These are phyloP conservation scores for Penicillium italicum DNA, from an alignment of 2,329 filamentous ascomycete species.

Conservation along the genomic window DNA sequence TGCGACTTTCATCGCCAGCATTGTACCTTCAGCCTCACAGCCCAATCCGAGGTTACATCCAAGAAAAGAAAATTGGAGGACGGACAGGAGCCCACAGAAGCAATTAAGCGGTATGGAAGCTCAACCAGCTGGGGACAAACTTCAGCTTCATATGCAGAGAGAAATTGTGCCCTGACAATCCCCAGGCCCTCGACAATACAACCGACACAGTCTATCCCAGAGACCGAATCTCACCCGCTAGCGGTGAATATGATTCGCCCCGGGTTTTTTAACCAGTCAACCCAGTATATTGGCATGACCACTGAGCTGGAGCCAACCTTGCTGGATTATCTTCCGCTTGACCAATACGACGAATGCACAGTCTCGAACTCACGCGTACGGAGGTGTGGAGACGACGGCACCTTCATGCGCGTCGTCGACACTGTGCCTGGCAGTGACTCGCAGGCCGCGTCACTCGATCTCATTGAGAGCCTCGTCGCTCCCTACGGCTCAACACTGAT, in stretches of 20 bases:
- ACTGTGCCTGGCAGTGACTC: constrained; percentile 30
- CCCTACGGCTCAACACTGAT: constrained; percentile 44
- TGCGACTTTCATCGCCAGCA: constrained; percentile 46
- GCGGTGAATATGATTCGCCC: constrained; percentile 28
- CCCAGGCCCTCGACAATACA: constrained; percentile 29
- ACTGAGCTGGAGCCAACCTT: constrained; percentile 43
- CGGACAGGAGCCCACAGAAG: constrained; percentile 25
- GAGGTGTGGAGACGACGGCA: constrained; percentile 38
- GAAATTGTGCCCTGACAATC: constrained; percentile 2
- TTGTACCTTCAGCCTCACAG: constrained; percentile 40
- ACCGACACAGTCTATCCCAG: not conserved
- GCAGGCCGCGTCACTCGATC: constrained; percentile 38
- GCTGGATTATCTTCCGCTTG: constrained; percentile 40
- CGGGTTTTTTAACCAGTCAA: constrained; percentile 36
- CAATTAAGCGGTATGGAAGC: constrained; percentile 36
- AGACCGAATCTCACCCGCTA: constrained; percentile 12
- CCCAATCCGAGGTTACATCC: constrained; percentile 21
- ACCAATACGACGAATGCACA: constrained; percentile 39
- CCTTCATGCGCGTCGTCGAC: constrained; percentile 41
- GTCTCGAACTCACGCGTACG: constrained; percentile 38
- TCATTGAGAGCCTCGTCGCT: constrained; percentile 43
- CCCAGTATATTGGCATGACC: constrained; percentile 44
- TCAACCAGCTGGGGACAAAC: not conserved
- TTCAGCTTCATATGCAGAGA: not conserved
- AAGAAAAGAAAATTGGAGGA: constrained; percentile 44